Evolutionary conservation across 805 yeast species (phyloP), one percentile per base, ranked within the genome.

Genomic region (Zygoascus tannicola): DNA sequence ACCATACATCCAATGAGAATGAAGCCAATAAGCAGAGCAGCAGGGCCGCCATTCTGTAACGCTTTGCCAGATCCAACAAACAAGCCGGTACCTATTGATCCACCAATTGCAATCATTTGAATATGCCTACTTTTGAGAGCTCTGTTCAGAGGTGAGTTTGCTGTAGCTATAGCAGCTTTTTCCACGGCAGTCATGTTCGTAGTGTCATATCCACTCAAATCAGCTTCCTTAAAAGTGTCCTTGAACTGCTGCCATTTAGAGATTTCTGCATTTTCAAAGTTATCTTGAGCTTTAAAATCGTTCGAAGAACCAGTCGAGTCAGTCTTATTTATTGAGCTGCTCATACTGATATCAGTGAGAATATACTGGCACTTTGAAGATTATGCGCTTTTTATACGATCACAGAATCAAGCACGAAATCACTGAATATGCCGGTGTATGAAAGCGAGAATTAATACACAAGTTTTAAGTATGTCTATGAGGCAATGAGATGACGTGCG

Each of bases 71-170:
- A 70, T 55, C 86, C 86, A 43, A 80, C 80, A 50, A 81, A 73
- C 44, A 80, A 63, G 60, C 86, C 85, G 1, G 85, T 78, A 53
- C 86, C 86, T 38, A 79, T 76, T 52, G 80, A 74, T 40, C 94
- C 88, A 46, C 92, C 92, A 44, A 85, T 70, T 30, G 94, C 87
- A 54, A 85, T 81, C 78, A 84, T 78, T 46, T 61, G 65, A 39
- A 65, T 42, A 50, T 65, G 69, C 7, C 69, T 56, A 14, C 56
- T 54, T 49, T 60, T 63, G 44, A 65, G 60, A 8, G 47, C 44
- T 46, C 77, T 60, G 28, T 73, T 65, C 48, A 81, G 65, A 2
- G 84, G 87, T 7, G 32, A n/a, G 14, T 40, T 21, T 3, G 37
- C 32, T 14, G 43, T 33, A 20, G 66, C 65, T 22, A 60, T 52